These are phyloP conservation scores for Lindgomyces ingoldianus DNA, from an alignment of 495 filamentous ascomycete genomes.

Conservation along the genomic window DNA sequence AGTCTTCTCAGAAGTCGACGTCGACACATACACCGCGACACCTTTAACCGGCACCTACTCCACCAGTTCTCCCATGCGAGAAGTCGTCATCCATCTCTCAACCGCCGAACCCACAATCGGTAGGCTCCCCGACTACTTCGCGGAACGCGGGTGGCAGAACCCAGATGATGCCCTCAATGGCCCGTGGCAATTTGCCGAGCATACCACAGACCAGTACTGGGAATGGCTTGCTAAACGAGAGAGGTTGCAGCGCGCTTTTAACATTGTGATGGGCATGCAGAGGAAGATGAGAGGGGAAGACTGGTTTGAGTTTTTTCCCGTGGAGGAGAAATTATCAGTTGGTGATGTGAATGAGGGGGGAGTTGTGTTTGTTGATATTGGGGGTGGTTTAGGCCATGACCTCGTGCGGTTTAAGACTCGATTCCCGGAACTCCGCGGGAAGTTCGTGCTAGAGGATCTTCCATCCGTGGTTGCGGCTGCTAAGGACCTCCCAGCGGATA, in stretches of 20 bases:
- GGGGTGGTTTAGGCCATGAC: conserved; percentile 9
- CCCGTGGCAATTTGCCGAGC: conserved; percentile 1
- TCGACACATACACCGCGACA: not conserved
- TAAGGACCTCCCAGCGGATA: conserved; percentile 1
- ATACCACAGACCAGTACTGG: conserved; percentile 4
- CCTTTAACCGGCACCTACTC: not conserved
- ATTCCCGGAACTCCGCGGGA: conserved; percentile 1
- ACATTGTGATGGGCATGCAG: not conserved
- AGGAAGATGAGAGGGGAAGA: not conserved
- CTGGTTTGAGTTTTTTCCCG: conserved; percentile 14
- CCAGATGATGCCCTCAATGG: conserved; percentile 6
- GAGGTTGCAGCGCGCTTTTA: not conserved
- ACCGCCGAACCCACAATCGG: not conserved
- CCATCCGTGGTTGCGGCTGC: not conserved
- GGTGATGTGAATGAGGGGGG: not conserved
- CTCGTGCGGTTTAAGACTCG: not conserved
- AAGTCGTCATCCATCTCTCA: not conserved
- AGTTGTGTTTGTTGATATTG: conserved; percentile 1
- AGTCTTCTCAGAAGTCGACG: not conserved
- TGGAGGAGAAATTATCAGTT: conserved; percentile 2
- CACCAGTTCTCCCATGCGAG: not conserved
- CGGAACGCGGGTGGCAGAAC: not conserved
- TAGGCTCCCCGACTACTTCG: conserved; percentile 4
- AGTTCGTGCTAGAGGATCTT: not conserved
- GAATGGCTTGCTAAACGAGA: conserved; percentile 1